Base-by-base conservation (phyloP, 257 asterid genomes). In the Striga asiatica region DNA sequence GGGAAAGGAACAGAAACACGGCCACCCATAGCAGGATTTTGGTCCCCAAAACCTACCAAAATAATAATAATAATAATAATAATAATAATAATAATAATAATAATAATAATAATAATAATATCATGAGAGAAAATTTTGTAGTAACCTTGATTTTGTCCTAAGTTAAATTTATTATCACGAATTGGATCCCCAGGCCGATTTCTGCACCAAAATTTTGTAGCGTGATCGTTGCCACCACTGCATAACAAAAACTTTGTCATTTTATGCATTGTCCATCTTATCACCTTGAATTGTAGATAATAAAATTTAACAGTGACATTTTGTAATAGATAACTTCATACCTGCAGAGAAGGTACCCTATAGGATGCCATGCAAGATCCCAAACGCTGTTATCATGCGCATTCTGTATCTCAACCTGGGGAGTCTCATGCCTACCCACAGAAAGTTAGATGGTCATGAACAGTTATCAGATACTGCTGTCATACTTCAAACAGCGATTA, bases 291-390 rank as follows among this genome's bases (percentile, higher is more conserved):
- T 29, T 49, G 52, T 27, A 23, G 46, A 22, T 28, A 28, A 37
- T 5, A 17, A 14, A 43, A 42, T 61, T 4, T 58, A 31, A 51
- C 41, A 60, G 50, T 42, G 43, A 61, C 38, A 49, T 34, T 16
- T 56, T 31, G 8, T 49, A 18, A 35, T 6, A 50, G 53, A 59
- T 14, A 50, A 37, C 54, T 21, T 32, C 39, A 17, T 63, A 89
- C 98, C 98, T 89, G 96, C 96, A 83, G 57, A 89, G 94, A 52
- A 89, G 80, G 71, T 89, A 83, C 32, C 98, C 98, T 23, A 81
- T 88, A 22, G 98, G 98, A 81, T 92, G 98, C 98, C 98, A 92
- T 23, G 98, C 93, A 60, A 92, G 97, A 68, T 84, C 98, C 89
- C 94, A 92, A 14, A 92, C 97, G 69, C 98, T 83, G 70, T 74